These are phyloP conservation scores for Litchi chinensis DNA, from an alignment of 345 rosid species.

Conservation along the genomic window DNA sequence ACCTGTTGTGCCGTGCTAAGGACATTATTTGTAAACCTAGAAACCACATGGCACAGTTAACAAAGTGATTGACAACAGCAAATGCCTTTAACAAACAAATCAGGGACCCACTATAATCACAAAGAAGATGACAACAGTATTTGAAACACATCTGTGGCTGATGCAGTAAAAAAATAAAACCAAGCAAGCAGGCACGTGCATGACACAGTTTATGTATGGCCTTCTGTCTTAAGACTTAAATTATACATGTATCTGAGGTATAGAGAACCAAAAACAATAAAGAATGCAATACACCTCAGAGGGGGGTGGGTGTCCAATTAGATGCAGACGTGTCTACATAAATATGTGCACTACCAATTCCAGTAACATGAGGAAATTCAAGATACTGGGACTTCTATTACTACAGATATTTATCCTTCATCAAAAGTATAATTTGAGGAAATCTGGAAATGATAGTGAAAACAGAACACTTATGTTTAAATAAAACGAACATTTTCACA, in stretches of 20 bases:
- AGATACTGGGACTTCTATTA: not conserved
- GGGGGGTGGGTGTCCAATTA: not conserved
- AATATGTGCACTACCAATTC: not conserved
- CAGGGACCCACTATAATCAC: not conserved
- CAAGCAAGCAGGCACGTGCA: not conserved
- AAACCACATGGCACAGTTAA: constrained; percentile 18
- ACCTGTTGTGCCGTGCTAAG: constrained; percentile 98
- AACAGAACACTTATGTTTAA: not conserved
- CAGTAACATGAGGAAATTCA: not conserved
- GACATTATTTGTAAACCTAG: constrained; percentile 91
- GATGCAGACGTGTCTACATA: not conserved
- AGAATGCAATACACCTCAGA: constrained; percentile 1
- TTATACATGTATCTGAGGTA: not conserved
- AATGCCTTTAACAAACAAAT: constrained; percentile 6
- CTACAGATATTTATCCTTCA: not conserved
- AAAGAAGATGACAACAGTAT: not conserved
- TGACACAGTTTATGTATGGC: not conserved
- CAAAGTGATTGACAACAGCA: not conserved
- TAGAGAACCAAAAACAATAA: not conserved
- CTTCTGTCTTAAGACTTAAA: not conserved
- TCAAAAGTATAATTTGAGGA: not conserved
- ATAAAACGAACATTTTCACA: not conserved
- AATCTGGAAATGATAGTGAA: not conserved
- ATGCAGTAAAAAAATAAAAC: not conserved
- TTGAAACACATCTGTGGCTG: not conserved